phyloP scores from a whole-genome alignment of 306 rosid genomes.

The Hippophae gyantsensis region DNA sequence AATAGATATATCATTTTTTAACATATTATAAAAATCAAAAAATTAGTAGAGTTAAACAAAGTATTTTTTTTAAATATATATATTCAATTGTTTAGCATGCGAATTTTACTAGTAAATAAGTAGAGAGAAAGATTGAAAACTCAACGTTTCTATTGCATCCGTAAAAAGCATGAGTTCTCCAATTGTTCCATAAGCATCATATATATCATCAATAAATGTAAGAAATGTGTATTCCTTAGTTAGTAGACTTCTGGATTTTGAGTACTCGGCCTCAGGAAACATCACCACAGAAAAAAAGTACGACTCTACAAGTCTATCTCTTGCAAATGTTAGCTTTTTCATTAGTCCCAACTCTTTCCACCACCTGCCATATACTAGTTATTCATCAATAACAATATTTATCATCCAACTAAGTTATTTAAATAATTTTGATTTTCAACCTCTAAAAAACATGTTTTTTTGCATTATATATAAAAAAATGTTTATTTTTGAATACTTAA shows the following conservation, averaged over 20 bases:
- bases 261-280: conserved; percentile 8
- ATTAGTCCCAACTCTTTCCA: conserved; percentile 5
- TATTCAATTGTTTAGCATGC: too few relatives aligned
- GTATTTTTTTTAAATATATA: not conserved
- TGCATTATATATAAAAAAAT: too few relatives aligned
- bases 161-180: conserved; percentile 4
- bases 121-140: too few relatives aligned
- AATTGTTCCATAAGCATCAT: conserved; percentile 8
- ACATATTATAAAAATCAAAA: not conserved
- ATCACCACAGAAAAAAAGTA: conserved; percentile 1
- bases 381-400: not conserved
- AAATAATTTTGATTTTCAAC: too few relatives aligned
- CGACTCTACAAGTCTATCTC: conserved; percentile 10
- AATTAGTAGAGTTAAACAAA: not conserved
- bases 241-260: not conserved
- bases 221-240: not conserved
- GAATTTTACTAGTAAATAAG: too few relatives aligned
- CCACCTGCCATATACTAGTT: conserved; percentile 2
- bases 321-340: not conserved
- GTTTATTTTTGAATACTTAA: too few relatives aligned
- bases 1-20: not conserved
- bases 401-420: not conserved
- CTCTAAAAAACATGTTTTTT: too few relatives aligned
- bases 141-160: not conserved
- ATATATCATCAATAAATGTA: not conserved